phyloP scores from a whole-genome alignment of 2,329 filamentous ascomycete genomes.

The Tolypocladium sp. region DNA sequence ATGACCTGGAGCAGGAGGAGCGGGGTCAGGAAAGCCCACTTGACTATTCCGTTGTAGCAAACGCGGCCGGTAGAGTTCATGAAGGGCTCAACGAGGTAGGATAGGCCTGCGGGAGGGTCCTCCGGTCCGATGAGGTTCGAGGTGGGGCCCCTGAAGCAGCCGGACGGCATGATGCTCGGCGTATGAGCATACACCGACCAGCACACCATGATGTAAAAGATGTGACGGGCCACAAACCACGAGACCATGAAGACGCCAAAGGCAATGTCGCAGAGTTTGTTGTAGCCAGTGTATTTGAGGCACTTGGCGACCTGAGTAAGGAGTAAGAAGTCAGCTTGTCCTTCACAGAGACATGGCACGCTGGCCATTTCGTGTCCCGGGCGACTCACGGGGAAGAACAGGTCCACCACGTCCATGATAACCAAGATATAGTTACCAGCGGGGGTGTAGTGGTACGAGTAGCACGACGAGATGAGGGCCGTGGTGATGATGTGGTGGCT shows the following conservation, averaged over 20 bases:
- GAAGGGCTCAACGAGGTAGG: conserved; percentile 67
- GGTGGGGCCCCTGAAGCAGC: conserved; percentile 60
- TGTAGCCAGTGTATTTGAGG: conserved; percentile 79
- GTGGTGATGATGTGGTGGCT: conserved; percentile 89
- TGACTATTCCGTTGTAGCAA: conserved; percentile 69
- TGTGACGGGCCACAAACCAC: conserved; percentile 78
- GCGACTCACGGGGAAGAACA: conserved; percentile 68
- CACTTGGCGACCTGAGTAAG: conserved; percentile 71
- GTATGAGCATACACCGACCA: conserved; percentile 71
- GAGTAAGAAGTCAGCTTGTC: neutral
- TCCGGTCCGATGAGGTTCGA: conserved; percentile 46
- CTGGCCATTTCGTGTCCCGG: neutral
- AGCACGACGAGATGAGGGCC: conserved; percentile 69
- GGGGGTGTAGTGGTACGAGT: conserved; percentile 77
- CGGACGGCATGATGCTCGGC: conserved; percentile 50
- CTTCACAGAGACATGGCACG: neutral
- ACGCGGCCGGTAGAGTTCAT: conserved; percentile 60
- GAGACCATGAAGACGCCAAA: conserved; percentile 80
- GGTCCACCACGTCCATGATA: conserved; percentile 88
- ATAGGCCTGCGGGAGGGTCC: conserved; percentile 37
- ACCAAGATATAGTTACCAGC: conserved; percentile 84
- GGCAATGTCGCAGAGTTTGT: conserved; percentile 66
- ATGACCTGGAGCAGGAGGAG: conserved; percentile 73
- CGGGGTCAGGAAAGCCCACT: conserved; percentile 66
- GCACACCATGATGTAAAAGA: conserved; percentile 69